Evolutionary conservation across 768 basidiomycete species (phyloP), one percentile per base, ranked within the genome.

Genomic region (Phaeotremella fagi): DNA sequence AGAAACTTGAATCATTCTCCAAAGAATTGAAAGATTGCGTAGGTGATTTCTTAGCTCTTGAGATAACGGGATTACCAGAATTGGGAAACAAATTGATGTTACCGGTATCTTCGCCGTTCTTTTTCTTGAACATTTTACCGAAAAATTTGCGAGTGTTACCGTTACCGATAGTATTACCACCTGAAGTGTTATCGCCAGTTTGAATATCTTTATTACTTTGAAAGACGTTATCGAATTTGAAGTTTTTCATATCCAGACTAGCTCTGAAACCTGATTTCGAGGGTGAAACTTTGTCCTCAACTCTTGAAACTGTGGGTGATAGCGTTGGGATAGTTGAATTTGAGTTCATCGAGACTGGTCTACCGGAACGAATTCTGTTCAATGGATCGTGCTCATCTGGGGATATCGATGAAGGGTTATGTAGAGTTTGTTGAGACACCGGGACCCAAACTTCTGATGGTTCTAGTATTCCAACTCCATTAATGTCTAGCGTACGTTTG

Each of bases 101-200:
- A 7, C 11, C 12, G 6, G 7, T 18, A 6, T 41, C 38, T 9
- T 41, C 38, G 7, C 12, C 38, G 7, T 41, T 52, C 35, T 67
- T 68, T 52, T 67, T 70, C 61, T 65, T 70, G 60, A 72, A 72
- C 24, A 72, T 56, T 46, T 66, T 68, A n/a, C 71, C 71, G 55
- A 72, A 68, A 51, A 72, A 65, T 45, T 66, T 63, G 49, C 59
- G 66, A 2, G 68, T 63, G 14, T 35, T 37, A 11, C 57, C 60
- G n/a, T n/a, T n/a, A n/a, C n/a, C n/a, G n/a, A n/a, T n/a, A n/a
- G n/a, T n/a, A n/a, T n/a, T n/a, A n/a, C n/a, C n/a, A n/a, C n/a
- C n/a, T n/a, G n/a, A n/a, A n/a, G n/a, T n/a, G n/a, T n/a, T n/a
- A n/a, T n/a, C n/a, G 48, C 64, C 61, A 33, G 66, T 64, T 16